Conservation (phyloP, 176 grass and related monocot genomes). For the Tuctoria greenei region DNA sequence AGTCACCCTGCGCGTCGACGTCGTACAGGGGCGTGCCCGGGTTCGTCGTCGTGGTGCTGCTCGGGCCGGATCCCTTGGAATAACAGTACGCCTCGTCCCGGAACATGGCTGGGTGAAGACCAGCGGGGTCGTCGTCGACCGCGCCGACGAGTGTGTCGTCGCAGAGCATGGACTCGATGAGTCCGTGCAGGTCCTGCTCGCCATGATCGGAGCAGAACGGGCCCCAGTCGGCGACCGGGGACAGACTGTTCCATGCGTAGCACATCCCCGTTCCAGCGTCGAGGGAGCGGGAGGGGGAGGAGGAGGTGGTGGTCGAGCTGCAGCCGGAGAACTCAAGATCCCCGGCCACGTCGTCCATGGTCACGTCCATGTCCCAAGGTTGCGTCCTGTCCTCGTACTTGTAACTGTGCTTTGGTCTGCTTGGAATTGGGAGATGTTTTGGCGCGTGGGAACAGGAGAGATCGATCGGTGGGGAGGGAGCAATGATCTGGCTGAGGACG, state of each 20-base stretch:
- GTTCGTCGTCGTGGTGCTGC: slow-evolving; percentile 60
- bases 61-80: slow-evolving; percentile 38
- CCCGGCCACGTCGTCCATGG: slow-evolving; percentile 47
- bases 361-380: slow-evolving; percentile 40
- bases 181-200: slow-evolving; percentile 47
- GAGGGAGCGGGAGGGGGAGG: slow-evolving; percentile 26
- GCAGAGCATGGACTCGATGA: slow-evolving; percentile 68
- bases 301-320: slow-evolving; percentile 51
- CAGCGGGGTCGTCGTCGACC: background rate
- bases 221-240: slow-evolving; percentile 51
- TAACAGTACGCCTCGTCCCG: slow-evolving; percentile 25
- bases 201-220: slow-evolving; percentile 35
- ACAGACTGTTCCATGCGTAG: slow-evolving; percentile 40
- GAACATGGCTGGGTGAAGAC: slow-evolving; percentile 23
- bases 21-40: slow-evolving; percentile 40
- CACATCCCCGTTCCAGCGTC: slow-evolving; percentile 39
- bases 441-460: slow-evolving; percentile 30
- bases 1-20: background rate
- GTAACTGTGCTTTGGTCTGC: background rate
- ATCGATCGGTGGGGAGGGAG: slow-evolving; percentile 30
- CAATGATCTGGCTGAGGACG: slow-evolving; percentile 10
- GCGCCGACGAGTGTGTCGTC: slow-evolving; percentile 32
- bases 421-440: slow-evolving; percentile 23
- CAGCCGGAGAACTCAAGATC: slow-evolving; percentile 55
- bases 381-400: background rate